Percentiles rank a stretch among this genome's conserved stretches.
phyloP scores from a whole-genome alignment of 768 basidiomycete species.

The Pleurotus platypus region DNA sequence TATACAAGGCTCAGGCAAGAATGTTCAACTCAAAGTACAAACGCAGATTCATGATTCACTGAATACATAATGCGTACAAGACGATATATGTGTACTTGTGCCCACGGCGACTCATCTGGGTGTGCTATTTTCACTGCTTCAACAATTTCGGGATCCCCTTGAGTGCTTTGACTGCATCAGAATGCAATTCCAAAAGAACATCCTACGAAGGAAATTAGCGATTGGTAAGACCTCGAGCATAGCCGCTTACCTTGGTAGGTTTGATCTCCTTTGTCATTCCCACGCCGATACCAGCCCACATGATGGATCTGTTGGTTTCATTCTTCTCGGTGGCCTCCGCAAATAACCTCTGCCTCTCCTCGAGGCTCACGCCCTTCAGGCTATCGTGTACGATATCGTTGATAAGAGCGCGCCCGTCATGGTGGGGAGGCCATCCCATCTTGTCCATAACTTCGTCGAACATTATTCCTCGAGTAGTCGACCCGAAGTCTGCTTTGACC shows the following conservation, averaged over 20 bases:
- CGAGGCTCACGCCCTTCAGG: slow-evolving; percentile 22
- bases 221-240: not conserved
- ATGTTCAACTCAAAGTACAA: too few relatives aligned
- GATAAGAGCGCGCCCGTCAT: slow-evolving; percentile 39
- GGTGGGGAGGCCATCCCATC: slow-evolving; percentile 34
- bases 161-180: not conserved
- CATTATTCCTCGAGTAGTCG: slow-evolving; percentile 33
- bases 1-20: too few relatives aligned
- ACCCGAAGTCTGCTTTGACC: slow-evolving; percentile 24
- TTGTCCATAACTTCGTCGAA: slow-evolving; percentile 38
- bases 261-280: slow-evolving; percentile 25
- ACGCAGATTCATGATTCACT: not conserved
- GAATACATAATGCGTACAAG: not conserved
- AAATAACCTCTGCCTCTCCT: slow-evolving; percentile 21
- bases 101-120: not conserved
- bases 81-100: not conserved
- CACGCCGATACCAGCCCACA: slow-evolving; percentile 43
- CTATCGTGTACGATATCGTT: slow-evolving; percentile 29
- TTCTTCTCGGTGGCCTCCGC: slow-evolving; percentile 24
- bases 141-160: not conserved
- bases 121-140: not conserved
- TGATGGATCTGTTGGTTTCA: slow-evolving; percentile 26
- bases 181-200: slow-evolving; percentile 3
- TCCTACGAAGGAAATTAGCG: not conserved
- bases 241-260: not conserved